phyloP scores from a whole-genome alignment of 2,329 filamentous ascomycete species.

The Apiospora koreana region DNA sequence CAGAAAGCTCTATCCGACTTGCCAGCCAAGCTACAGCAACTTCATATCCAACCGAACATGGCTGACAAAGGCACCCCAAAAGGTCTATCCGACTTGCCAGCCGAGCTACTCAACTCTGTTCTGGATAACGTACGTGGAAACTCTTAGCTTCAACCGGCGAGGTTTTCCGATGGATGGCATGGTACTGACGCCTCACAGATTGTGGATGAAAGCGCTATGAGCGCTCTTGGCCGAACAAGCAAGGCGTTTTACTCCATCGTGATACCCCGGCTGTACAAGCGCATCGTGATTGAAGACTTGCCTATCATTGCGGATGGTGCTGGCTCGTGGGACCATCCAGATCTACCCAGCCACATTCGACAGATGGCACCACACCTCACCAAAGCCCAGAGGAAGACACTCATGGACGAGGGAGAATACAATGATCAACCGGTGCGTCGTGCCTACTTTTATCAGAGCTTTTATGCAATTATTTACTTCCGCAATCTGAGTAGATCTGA shows the following conservation, averaged over 20 bases:
- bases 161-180: neutral
- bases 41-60: neutral
- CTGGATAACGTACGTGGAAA: neutral
- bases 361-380: neutral
- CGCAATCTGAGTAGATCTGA: too few species aligned
- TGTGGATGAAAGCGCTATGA: neutral
- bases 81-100: neutral
- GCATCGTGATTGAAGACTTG: too few species aligned
- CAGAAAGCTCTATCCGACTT: neutral
- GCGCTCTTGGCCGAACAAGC: neutral
- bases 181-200: neutral
- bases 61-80: neutral
- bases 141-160: neutral
- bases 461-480: too few species aligned
- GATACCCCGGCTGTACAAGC: too few species aligned
- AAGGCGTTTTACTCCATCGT: neutral
- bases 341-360: neutral
- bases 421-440: neutral
- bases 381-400: neutral
- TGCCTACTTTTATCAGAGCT: neutral
- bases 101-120: neutral
- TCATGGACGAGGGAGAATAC: neutral
- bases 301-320: too few species aligned
- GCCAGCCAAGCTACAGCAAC: neutral
- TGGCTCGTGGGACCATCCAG: too few species aligned